Conservation (phyloP, 768 basidiomycete genomes). For the Termitomyces sp. region DNA sequence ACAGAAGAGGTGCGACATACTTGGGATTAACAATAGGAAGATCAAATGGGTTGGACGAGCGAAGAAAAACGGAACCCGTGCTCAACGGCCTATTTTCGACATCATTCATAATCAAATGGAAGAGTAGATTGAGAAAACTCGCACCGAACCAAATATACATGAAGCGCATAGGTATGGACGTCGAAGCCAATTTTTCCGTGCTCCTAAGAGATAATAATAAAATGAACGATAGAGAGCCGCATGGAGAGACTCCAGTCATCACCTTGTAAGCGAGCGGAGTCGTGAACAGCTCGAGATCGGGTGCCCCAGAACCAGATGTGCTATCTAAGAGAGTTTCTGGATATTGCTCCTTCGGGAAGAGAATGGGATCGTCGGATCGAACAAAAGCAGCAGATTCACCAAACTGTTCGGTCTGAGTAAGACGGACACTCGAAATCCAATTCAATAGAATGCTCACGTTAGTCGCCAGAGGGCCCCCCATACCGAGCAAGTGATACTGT, state of each 20-base stretch:
- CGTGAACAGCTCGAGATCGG: constrained; percentile 40
- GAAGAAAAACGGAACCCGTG: constrained; percentile 31
- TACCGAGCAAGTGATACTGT: constrained; percentile 37
- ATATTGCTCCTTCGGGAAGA: constrained; percentile 37
- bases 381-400: constrained; percentile 53
- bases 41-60: constrained; percentile 34
- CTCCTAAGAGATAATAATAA: constrained; percentile 17
- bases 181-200: constrained; percentile 33
- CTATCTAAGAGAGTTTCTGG: constrained; percentile 29
- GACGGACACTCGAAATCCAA: background rate
- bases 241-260: background rate
- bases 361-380: constrained; percentile 40
- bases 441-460: constrained; percentile 42
- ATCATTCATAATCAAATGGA: background rate
- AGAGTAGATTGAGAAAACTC: background rate
- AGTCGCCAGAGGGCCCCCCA: constrained; percentile 46
- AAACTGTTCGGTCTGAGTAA: constrained; percentile 28
- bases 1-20: constrained; percentile 16
- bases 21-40: constrained; percentile 34
- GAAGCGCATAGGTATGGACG: constrained; percentile 34
- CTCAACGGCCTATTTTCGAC: constrained; percentile 29
- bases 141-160: constrained; percentile 34
- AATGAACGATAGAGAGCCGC: background rate
- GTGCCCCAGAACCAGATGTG: constrained; percentile 34
- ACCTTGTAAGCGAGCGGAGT: constrained; percentile 39